Evolutionary conservation across 768 basidiomycete genomes (phyloP).

Genomic region (Suillus luteus): DNA sequence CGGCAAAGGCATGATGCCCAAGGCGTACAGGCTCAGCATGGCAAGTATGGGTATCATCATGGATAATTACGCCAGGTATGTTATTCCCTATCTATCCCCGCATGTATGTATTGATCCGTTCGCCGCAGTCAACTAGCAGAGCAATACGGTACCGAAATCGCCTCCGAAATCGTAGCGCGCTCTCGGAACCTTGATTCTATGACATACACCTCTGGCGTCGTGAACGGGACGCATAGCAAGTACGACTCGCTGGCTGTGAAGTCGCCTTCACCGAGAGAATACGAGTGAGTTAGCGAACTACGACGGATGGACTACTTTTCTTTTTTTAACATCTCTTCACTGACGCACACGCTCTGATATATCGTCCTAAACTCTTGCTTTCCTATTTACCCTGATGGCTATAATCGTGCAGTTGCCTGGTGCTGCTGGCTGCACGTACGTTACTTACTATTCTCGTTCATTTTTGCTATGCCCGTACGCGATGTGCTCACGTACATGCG

Average conservation of each 20-base stretch:
- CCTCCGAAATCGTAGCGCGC: conserved; percentile 56
- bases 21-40: conserved; percentile 75
- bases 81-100: conserved; percentile 12
- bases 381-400: background rate
- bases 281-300: background rate
- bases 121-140: conserved; percentile 65
- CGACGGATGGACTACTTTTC: conserved; percentile 1
- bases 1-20: conserved; percentile 62
- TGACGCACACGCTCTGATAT: background rate
- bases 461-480: background rate
- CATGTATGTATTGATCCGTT: background rate
- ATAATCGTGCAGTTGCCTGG: conserved; percentile 10
- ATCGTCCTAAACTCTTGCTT: background rate
- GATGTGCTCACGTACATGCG: background rate
- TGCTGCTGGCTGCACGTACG: background rate
- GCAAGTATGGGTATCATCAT: conserved; percentile 80
- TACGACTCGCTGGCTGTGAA: background rate
- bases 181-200: conserved; percentile 47
- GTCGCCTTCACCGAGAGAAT: background rate
- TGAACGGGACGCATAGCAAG: background rate
- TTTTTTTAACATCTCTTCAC: background rate
- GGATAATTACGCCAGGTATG: conserved; percentile 80
- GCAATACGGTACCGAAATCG: conserved; percentile 68
- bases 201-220: conserved; percentile 17
- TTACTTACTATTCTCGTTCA: background rate